Percentiles rank a stretch among this genome's conserved stretches.
Evolutionary conservation across 768 basidiomycete species (phyloP).

Genomic region (Tephrocybe sp.): DNA sequence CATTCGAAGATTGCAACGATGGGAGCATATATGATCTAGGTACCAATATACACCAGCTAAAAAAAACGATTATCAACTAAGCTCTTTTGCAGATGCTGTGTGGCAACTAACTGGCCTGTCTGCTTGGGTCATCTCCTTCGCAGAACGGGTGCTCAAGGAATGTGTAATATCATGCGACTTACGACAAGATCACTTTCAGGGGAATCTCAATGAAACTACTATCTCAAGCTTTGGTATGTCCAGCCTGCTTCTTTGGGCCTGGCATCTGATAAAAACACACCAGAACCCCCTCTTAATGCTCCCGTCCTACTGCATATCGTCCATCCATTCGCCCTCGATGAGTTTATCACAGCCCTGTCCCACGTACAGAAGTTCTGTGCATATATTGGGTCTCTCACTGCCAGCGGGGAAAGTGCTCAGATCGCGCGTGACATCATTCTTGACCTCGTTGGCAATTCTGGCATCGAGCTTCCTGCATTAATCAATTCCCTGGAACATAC

Average conservation of each 20-base stretch:
- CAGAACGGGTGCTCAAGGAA: slow-evolving; percentile 61
- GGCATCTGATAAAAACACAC: background rate
- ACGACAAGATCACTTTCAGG: background rate
- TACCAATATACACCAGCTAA: slow-evolving; percentile 22
- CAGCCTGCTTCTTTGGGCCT: background rate
- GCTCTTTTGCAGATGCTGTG: slow-evolving; percentile 50
- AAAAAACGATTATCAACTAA: slow-evolving; percentile 5
- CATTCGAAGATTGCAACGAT: slow-evolving; percentile 69
- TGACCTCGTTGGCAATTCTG: slow-evolving; percentile 65
- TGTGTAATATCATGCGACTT: slow-evolving; percentile 40
- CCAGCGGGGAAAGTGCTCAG: slow-evolving; percentile 61
- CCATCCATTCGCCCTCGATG: slow-evolving; percentile 61
- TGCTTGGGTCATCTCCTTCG: slow-evolving; percentile 59
- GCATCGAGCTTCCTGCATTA: slow-evolving; percentile 57
- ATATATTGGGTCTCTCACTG: slow-evolving; percentile 50
- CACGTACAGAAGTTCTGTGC: slow-evolving; percentile 62
- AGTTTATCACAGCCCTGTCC: slow-evolving; percentile 45
- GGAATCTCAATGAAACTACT: background rate
- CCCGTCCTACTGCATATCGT: slow-evolving; percentile 56
- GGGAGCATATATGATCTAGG: slow-evolving; percentile 64
- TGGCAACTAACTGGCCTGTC: slow-evolving; percentile 72
- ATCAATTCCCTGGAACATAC: slow-evolving; percentile 44
- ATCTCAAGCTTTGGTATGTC: slow-evolving; percentile 4
- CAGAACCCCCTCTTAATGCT: slow-evolving; percentile 22
- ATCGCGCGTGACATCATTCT: slow-evolving; percentile 63